Evolutionary conservation across 2,329 filamentous ascomycete genomes (phyloP), one percentile per base, ranked within the genome.

Genomic region (Colletotrichum melonis): DNA sequence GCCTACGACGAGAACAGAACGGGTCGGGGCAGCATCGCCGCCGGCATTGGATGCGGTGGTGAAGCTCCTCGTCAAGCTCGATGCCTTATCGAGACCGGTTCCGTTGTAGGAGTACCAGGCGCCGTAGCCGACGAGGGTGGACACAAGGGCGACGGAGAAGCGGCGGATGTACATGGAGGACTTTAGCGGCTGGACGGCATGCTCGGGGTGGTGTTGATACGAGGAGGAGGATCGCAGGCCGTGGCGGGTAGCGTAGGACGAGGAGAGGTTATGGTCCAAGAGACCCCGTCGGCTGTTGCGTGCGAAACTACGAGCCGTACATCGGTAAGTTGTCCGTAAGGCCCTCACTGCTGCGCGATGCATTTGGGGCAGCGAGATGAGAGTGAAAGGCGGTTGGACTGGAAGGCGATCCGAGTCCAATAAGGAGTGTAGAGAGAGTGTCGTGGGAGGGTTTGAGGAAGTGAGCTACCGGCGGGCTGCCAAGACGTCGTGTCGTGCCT

Each of bases 1-100:
- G 74, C 96, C 95, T 65, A 99, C 94, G 55, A 98, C 92, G 28
- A 98, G 88, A 24, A 97, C 94, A 76, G 88, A 95, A 82, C 84
- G 90, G 54, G 89, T 90, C 11, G 87, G 84, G 35, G 84, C 79
- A 28, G 84, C 85, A 78, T 84, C 83, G 76, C 80, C 80, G 30
- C 77, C 76, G 58, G 77, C 71, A 56, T 78, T 74, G 55, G 79
- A 80, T 67, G 82, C 77, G 12, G 84, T 83, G 22, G 84, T 83
- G 77, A 87, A 85, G 77, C 83, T 83, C 62, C 83, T 84, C 67
- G 84, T 78, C 72, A 82, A 80, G 67, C 79, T 78, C 28, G 80
- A 80, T 70, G 78, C 78, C 69, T 81, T 78, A 72, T 84, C 82
- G 42, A 74, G 52, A 72, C 82, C 78, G 75, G 76, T 78, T 74